These are phyloP conservation scores for Barnettozyma californica DNA, from an alignment of 805 yeast species.

Conservation along the genomic window DNA sequence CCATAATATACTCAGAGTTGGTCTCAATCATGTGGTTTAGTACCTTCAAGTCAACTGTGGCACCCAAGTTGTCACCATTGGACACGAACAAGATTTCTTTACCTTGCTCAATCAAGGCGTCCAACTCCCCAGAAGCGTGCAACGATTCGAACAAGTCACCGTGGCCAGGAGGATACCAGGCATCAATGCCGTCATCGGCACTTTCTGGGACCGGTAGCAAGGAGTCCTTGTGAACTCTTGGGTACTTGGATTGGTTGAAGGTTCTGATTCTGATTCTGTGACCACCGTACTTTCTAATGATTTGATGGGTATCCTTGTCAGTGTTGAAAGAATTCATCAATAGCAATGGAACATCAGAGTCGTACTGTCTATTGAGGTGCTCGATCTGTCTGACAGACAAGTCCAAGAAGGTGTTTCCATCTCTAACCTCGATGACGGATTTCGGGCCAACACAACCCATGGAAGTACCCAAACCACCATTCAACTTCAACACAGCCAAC, in stretches of 20 bases:
- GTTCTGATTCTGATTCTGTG: slow-evolving; percentile 93
- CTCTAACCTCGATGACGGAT: slow-evolving; percentile 96
- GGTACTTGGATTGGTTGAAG: slow-evolving; percentile 96
- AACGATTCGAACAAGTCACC: slow-evolving; percentile 94
- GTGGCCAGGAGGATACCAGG: slow-evolving; percentile 99
- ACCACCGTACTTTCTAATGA: slow-evolving; percentile 94
- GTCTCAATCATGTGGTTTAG: slow-evolving; percentile 90
- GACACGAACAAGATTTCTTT: slow-evolving; percentile 94
- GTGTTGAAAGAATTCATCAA: slow-evolving; percentile 99
- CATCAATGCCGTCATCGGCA: slow-evolving; percentile 65
- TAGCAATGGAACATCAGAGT: slow-evolving; percentile 90
- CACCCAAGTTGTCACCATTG: slow-evolving; percentile 97
- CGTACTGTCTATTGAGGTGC: slow-evolving; percentile 83
- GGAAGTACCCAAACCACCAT: slow-evolving; percentile 98
- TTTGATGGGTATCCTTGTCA: slow-evolving; percentile 88
- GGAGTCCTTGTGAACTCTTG: slow-evolving; percentile 94
- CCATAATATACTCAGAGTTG: slow-evolving; percentile 94
- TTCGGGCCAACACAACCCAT: slow-evolving; percentile 99
- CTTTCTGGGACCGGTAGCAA: slow-evolving; percentile 87
- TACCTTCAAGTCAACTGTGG: slow-evolving; percentile 90
- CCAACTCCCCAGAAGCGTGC: slow-evolving; percentile 86
- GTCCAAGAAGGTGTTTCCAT: slow-evolving; percentile 95
- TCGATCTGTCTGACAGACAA: slow-evolving; percentile 95
- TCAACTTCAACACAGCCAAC: slow-evolving; percentile 91
- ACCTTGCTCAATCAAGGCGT: slow-evolving; percentile 83